phyloP scores from a whole-genome alignment of 139 green algal genomes.

The Coccomyxa sp. region DNA sequence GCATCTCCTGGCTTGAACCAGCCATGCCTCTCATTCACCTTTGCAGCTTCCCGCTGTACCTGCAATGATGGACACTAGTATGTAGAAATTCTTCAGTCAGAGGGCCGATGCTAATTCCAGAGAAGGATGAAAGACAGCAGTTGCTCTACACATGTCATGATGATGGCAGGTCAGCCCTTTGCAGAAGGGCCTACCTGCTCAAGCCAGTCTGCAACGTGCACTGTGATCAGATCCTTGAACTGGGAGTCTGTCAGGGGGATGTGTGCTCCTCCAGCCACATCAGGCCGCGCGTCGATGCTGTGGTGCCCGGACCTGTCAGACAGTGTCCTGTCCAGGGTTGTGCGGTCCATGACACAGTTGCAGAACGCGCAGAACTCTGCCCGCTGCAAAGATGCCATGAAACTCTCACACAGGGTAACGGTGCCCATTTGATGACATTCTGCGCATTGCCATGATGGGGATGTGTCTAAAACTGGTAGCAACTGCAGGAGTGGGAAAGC shows the following conservation, averaged over 20 bases:
- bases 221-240: constrained; percentile 16
- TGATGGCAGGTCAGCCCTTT: neutral
- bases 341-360: constrained; percentile 20
- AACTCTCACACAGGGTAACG: neutral
- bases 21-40: constrained; percentile 10
- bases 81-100: too few species aligned
- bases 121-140: neutral
- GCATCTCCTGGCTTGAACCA: constrained; percentile 18
- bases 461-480: neutral
- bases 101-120: too few species aligned
- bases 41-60: constrained; percentile 14
- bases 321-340: constrained; percentile 14
- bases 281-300: constrained; percentile 3
- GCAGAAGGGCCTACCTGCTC: constrained; percentile 1
- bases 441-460: too few species aligned
- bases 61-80: too few species aligned
- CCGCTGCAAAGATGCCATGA: neutral
- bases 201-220: constrained; percentile 23
- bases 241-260: constrained; percentile 18
- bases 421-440: neutral
- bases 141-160: neutral
- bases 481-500: neutral
- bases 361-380: constrained; percentile 8
- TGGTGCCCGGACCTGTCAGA: constrained; percentile 2
- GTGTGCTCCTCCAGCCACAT: constrained; percentile 5